Evolutionary conservation across 2,329 filamentous ascomycete species (phyloP).

Genomic region (Exophiala oligosperma): DNA sequence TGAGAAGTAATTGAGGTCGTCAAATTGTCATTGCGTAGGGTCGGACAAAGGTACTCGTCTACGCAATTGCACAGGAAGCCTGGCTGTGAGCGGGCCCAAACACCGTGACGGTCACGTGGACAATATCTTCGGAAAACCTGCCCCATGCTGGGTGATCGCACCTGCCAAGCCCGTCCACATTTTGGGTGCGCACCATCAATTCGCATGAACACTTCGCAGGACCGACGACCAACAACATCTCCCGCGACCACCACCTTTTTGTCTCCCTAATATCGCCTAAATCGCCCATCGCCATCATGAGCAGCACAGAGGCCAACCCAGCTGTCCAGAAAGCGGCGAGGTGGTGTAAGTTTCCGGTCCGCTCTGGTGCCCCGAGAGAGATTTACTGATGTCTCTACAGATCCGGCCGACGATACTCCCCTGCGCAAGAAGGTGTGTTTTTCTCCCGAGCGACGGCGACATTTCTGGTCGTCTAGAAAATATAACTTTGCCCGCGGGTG

Average conservation of each 20-base stretch:
- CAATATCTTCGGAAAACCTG: background rate
- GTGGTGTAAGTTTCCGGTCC: constrained; percentile 59
- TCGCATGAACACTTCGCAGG: background rate
- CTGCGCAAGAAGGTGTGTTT: constrained; percentile 88
- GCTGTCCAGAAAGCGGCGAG: constrained; percentile 98
- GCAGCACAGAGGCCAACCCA: constrained; percentile 58
- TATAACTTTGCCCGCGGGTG: background rate
- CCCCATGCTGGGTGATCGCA: background rate
- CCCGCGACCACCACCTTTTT: background rate
- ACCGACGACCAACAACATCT: background rate
- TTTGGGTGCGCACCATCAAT: background rate
- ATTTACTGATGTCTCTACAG: too few species aligned
- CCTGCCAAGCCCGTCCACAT: background rate
- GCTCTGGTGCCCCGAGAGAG: too few species aligned
- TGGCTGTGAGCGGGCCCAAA: background rate
- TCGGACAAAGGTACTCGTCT: background rate
- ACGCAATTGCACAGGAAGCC: constrained; percentile 1
- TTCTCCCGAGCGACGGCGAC: background rate
- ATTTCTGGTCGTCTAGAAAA: background rate
- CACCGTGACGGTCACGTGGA: background rate
- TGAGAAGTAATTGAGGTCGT: too few species aligned
- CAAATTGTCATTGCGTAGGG: too few species aligned
- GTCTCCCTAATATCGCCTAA: background rate
- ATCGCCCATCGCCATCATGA: constrained; percentile 39
- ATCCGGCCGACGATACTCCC: constrained; percentile 88